These are phyloP conservation scores for Teunomyces cretensis DNA, from an alignment of 805 yeast genomes.

Conservation along the genomic window DNA sequence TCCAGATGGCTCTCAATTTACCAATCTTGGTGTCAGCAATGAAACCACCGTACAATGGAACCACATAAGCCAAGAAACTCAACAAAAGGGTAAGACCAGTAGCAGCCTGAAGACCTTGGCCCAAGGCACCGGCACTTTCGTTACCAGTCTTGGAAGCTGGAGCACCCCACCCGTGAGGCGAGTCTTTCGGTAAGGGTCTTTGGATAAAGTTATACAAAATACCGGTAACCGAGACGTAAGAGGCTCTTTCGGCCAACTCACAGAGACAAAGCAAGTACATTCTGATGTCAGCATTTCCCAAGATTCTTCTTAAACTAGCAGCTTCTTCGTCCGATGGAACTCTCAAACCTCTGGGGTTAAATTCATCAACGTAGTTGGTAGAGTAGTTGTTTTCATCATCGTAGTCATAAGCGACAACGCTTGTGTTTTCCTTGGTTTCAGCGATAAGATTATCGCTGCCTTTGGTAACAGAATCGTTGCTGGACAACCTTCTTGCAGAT, in stretches of 20 bases:
- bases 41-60: constrained; percentile 54
- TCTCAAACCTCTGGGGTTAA: constrained; percentile 37
- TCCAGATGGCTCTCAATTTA: constrained; percentile 48
- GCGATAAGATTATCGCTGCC: not conserved
- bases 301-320: constrained; percentile 28
- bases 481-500: not conserved
- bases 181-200: constrained; percentile 50
- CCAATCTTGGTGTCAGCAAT: constrained; percentile 50
- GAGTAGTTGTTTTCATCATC: constrained; percentile 16
- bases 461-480: not conserved
- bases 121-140: constrained; percentile 51
- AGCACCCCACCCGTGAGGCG: constrained; percentile 46
- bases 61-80: constrained; percentile 48
- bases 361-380: constrained; percentile 27
- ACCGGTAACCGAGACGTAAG: constrained; percentile 48
- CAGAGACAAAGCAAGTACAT: constrained; percentile 46
- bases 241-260: constrained; percentile 57
- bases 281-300: constrained; percentile 49
- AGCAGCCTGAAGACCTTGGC: constrained; percentile 44
- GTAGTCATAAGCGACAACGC: constrained; percentile 11
- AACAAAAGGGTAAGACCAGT: constrained; percentile 46
- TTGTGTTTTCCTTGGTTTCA: not conserved
- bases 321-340: constrained; percentile 29
- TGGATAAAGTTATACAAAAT: constrained; percentile 49
- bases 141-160: constrained; percentile 25